A percentile compares a stretch with the other conserved stretches of the same genome.
These are phyloP conservation scores for Sicyos edulis DNA, from an alignment of 306 rosid species.

Conservation along the genomic window DNA sequence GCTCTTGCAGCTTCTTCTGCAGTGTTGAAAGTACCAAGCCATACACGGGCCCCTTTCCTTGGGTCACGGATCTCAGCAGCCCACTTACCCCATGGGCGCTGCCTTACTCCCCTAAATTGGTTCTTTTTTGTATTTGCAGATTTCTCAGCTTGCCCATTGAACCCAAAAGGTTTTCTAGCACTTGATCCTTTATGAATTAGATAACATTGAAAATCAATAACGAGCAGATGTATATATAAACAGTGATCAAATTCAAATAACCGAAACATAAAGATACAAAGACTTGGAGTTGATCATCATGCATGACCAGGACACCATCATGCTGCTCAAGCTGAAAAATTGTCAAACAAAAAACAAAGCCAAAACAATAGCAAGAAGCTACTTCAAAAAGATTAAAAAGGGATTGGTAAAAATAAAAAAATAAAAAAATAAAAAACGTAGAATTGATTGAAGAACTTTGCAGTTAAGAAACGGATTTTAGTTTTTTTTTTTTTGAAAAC, in stretches of 20 bases:
- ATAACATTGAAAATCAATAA: constrained; percentile 2
- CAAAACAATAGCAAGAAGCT: constrained; percentile 1
- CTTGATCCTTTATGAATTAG: constrained; percentile 37
- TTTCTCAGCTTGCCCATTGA: constrained; percentile 50
- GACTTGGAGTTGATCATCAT: neutral
- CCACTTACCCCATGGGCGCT: constrained; percentile 39
- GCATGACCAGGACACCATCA: neutral
- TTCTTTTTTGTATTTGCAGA: constrained; percentile 71
- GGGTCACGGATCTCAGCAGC: constrained; percentile 99
- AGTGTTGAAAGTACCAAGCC: constrained; percentile 59
- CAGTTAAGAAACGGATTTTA: neutral
- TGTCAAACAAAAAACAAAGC: neutral
- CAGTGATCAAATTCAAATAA: neutral
- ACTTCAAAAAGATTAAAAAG: neutral
- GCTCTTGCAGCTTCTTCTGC: constrained; percentile 84
- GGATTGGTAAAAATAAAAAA: neutral
- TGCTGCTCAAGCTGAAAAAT: neutral
- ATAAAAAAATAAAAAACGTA: too few relatives aligned
- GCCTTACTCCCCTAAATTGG: constrained; percentile 64
- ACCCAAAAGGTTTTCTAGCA: constrained; percentile 44
- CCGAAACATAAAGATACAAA: neutral
- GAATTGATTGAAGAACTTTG: neutral
- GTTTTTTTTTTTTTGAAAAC: too few relatives aligned
- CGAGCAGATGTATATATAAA: neutral
- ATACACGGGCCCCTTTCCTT: constrained; percentile 90